Evolutionary conservation across 768 basidiomycete genomes (phyloP).

Genomic region (Russula dissimulans): DNA sequence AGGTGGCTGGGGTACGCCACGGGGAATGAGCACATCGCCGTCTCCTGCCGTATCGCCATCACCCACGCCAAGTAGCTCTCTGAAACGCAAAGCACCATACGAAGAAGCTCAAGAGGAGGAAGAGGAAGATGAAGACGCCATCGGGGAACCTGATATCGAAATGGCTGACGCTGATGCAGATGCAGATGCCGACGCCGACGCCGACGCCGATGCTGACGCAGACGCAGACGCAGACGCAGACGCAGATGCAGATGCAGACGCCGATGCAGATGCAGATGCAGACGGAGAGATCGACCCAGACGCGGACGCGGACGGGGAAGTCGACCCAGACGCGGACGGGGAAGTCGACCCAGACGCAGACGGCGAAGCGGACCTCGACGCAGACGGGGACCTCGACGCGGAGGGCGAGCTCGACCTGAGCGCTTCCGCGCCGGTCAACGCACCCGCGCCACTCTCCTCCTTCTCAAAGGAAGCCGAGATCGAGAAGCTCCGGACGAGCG

Average conservation of each 20-base stretch:
- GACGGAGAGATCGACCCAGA: constrained; percentile 37
- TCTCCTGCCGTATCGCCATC: constrained; percentile 40
- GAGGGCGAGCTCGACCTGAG: constrained; percentile 60
- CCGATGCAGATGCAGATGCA: constrained; percentile 52
- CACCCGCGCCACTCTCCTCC: constrained; percentile 43
- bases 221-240: constrained; percentile 27
- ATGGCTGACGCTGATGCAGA: constrained; percentile 55
- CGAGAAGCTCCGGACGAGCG: constrained; percentile 93
- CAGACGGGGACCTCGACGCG: constrained; percentile 53
- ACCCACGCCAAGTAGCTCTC: constrained; percentile 42
- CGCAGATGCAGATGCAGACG: constrained; percentile 25
- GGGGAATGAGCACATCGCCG: constrained; percentile 22
- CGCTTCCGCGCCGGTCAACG: constrained; percentile 40
- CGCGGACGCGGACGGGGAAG: constrained; percentile 59
- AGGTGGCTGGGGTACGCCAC: constrained; percentile 20
- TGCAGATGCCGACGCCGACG: constrained; percentile 35
- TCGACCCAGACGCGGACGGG: neutral
- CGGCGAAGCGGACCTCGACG: constrained; percentile 41
- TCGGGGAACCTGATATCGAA: constrained; percentile 16
- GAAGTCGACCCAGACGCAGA: constrained; percentile 50
- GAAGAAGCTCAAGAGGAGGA: constrained; percentile 59
- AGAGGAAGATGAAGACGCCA: constrained; percentile 38
- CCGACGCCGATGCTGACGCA: constrained; percentile 35
- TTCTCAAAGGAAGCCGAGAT: constrained; percentile 99
- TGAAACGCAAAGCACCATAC: constrained; percentile 61